Evolutionary conservation across 2,329 filamentous ascomycete genomes (phyloP), one percentile per base, ranked within the genome.

Genomic region (Calcarisporium arbuscula): DNA sequence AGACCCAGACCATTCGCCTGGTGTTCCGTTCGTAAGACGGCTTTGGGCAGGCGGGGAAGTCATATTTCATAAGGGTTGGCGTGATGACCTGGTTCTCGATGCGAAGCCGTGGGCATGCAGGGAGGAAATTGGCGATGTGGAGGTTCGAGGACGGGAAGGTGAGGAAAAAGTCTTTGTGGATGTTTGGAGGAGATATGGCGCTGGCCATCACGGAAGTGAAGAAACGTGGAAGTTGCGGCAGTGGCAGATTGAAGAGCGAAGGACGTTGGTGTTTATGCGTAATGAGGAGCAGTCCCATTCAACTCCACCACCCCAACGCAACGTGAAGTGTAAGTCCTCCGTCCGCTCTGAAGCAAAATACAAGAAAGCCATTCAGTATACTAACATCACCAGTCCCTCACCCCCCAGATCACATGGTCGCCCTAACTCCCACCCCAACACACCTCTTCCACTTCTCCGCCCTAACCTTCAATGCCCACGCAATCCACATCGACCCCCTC

Each of bases 381-480:
- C 26, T 8, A 18, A 14, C 8, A 14, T 8, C 11, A 9, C 5
- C 19, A 64, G 63, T 54, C 32, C 55, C 57, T 19, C 50, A 57
- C 34, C 26, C 49, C 1, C 56, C 65, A 7, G 53, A 54, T 12
- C 57, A 61, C 41, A 52, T 52, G 16, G 53, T 83, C 46, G 62
- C 64, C 1, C 61, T 95, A 17, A 72, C 62, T 0, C 86, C 88
- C 1, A 80, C 80, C 3, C 67, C 74, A 4, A 66, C 73, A 5
- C 73, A 95, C 5, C 77, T 98, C 35, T 95, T 94, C 63, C 79
- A 89, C 39, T 96, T 90, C 67, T 92, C 84, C 15, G 88, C 88
- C 0, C 74, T 98, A 21, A 90, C 85, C 3, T 89, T 87, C 67
- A 98, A 98, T 58, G 86, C 87, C 2, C 92, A 98, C 60, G 70